Percentiles rank a stretch among this genome's conserved stretches.
Conservation (phyloP, 176 grass and related monocot genomes). For the Eleusine indica region DNA sequence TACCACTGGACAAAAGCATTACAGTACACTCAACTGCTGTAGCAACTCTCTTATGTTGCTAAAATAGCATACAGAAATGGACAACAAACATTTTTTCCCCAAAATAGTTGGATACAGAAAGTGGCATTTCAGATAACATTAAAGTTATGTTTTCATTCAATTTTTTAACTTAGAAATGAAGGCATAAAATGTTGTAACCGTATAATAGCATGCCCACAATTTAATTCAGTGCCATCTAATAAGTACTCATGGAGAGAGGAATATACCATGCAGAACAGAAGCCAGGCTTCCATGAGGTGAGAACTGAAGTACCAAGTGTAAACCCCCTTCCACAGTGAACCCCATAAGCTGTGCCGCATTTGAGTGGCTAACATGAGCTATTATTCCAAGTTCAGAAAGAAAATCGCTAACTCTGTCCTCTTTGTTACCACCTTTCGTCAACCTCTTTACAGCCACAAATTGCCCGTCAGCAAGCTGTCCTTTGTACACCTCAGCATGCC, state of each 20-base stretch:
- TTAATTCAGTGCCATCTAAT: constrained; percentile 33
- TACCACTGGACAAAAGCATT: constrained; percentile 27
- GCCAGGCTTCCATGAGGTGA: constrained; percentile 96
- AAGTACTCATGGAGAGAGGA: constrained; percentile 25
- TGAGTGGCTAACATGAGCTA: constrained; percentile 96
- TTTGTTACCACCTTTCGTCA: constrained; percentile 83
- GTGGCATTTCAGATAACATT: too few relatives aligned
- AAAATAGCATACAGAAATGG: constrained; percentile 5
- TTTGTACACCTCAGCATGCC: constrained; percentile 92
- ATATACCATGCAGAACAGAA: constrained; percentile 89
- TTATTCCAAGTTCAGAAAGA: constrained; percentile 96
- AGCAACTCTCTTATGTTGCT: constrained; percentile 1
- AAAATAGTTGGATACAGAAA: not conserved
- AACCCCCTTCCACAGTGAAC: constrained; percentile 83
- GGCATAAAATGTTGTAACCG: constrained; percentile 2
- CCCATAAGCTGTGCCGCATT: constrained; percentile 96
- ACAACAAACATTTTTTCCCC: constrained; percentile 7
- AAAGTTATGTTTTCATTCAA: not conserved
- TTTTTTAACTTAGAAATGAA: constrained; percentile 7
- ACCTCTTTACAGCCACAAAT: constrained; percentile 84
- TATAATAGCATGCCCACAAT: not conserved
- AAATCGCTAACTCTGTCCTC: constrained; percentile 87
- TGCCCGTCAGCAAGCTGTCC: constrained; percentile 78
- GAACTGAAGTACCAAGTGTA: constrained; percentile 91
- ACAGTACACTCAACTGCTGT: not conserved